Percentiles rank a stretch among this genome's conserved stretches.
These are phyloP conservation scores for Musa itinerans DNA, from an alignment of 176 grass and related monocot species.

Conservation along the genomic window DNA sequence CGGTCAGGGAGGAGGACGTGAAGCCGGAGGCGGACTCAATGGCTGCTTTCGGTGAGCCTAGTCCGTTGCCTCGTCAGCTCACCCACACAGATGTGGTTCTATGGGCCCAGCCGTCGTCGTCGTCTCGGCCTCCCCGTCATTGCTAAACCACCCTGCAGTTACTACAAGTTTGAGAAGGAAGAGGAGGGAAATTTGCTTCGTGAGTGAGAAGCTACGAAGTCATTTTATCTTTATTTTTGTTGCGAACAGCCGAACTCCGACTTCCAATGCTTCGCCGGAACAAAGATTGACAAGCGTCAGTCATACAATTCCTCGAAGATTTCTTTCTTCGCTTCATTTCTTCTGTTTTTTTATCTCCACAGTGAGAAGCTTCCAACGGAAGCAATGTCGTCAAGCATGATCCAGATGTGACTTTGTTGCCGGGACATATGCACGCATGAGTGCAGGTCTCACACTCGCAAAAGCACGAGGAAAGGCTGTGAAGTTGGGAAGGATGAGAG, in stretches of 20 bases:
- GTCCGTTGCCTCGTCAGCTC: constrained; percentile 3
- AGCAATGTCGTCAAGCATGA: not conserved
- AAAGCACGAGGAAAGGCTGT: not conserved
- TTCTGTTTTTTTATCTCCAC: not conserved
- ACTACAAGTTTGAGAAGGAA: too few relatives aligned
- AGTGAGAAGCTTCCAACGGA: not conserved
- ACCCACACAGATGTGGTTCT: constrained; percentile 21
- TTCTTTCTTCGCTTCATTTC: not conserved
- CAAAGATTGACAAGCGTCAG: not conserved
- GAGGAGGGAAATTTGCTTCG: too few relatives aligned
- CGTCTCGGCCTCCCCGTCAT: not conserved
- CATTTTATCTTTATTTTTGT: too few relatives aligned
- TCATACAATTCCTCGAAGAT: not conserved
- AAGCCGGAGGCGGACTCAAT: not conserved
- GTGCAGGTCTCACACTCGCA: not conserved
- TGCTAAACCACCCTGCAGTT: too few relatives aligned
- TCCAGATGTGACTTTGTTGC: not conserved
- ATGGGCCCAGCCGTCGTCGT: constrained; percentile 3
- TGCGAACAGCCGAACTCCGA: too few relatives aligned
- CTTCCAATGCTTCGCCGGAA: not conserved
- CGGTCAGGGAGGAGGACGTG: not conserved
- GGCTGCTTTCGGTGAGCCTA: not conserved
- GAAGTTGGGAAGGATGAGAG: not conserved
- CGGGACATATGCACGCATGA: not conserved
- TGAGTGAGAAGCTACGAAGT: too few relatives aligned